Evolutionary conservation across 2,329 filamentous ascomycete species (phyloP).

Genomic region (Penicillium concentricum): DNA sequence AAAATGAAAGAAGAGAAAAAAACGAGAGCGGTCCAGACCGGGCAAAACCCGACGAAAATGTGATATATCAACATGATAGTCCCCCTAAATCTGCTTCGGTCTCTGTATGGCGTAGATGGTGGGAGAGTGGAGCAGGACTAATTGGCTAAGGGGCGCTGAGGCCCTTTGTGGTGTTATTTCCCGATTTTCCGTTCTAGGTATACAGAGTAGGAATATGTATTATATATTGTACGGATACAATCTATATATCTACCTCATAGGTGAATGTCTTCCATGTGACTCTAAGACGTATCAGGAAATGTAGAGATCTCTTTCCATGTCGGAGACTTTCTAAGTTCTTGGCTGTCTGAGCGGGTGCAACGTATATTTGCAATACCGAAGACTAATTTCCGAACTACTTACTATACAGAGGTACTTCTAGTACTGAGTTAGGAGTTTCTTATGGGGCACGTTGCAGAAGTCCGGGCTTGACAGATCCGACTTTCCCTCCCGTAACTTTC

Average conservation of each 20-base stretch:
- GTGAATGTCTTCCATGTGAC: not conserved
- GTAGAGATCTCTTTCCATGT: too few species aligned
- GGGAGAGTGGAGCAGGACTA: not conserved
- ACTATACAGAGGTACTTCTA: not conserved
- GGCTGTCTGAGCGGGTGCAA: not conserved
- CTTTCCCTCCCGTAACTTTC: slow-evolving; percentile 24
- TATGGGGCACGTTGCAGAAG: not conserved
- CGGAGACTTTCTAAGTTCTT: not conserved
- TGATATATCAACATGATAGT: slow-evolving; percentile 3
- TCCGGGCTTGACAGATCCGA: slow-evolving; percentile 6
- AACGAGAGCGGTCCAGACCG: not conserved
- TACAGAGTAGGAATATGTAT: not conserved
- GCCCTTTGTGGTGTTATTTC: not conserved
- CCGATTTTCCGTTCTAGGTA: not conserved
- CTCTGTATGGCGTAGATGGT: not conserved
- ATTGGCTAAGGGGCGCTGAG: not conserved
- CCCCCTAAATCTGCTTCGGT: not conserved
- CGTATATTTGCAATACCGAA: not conserved
- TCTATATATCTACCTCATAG: not conserved
- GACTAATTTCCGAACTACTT: not conserved
- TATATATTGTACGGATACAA: not conserved
- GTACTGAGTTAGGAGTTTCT: too few species aligned
- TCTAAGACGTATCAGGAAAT: not conserved
- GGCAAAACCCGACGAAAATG: not conserved
- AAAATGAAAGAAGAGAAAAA: not conserved